Conservation (phyloP, 2,329 filamentous ascomycete species). For the Aspergillus proliferans region DNA sequence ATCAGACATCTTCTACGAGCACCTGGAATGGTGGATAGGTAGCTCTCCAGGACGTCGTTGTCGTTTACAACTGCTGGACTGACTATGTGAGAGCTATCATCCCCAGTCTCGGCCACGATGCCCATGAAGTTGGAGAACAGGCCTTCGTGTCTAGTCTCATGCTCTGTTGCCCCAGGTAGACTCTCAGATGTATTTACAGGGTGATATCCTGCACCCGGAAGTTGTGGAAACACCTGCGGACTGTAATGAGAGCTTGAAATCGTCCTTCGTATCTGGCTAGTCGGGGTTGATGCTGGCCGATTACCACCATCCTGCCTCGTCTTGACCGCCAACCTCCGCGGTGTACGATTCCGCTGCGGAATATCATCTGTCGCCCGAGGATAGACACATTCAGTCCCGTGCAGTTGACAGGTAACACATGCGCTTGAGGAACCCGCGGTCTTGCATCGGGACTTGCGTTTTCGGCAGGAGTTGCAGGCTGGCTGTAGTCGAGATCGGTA, state of each 20-base stretch:
- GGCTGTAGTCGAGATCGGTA: slow-evolving; percentile 52
- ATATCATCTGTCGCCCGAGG: slow-evolving; percentile 20
- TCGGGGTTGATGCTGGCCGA: not conserved
- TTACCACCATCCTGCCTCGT: not conserved
- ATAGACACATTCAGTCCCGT: slow-evolving; percentile 46
- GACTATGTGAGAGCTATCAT: slow-evolving; percentile 46
- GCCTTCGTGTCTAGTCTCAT: slow-evolving; percentile 2
- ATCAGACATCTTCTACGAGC: slow-evolving; percentile 12
- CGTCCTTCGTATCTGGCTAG: no score
- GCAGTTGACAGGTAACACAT: slow-evolving; percentile 48
- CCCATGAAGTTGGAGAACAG: slow-evolving; percentile 7
- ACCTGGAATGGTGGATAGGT: slow-evolving; percentile 35
- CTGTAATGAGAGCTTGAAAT: no score
- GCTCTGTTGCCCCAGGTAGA: not conserved
- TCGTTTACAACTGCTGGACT: slow-evolving; percentile 49
- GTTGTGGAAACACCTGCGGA: no score
- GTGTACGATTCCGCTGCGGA: not conserved
- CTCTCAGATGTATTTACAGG: not conserved
- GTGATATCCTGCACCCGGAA: no score
- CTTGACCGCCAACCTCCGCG: not conserved
- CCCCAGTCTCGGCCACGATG: slow-evolving; percentile 15
- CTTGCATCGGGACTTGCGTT: slow-evolving; percentile 50
- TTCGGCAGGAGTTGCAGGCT: slow-evolving; percentile 49
- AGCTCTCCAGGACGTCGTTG: slow-evolving; percentile 49
- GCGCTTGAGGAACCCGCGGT: slow-evolving; percentile 37